These are phyloP conservation scores for Halteria grandinella DNA, from an alignment of 73 alveolate species.

Conservation along the genomic window DNA sequence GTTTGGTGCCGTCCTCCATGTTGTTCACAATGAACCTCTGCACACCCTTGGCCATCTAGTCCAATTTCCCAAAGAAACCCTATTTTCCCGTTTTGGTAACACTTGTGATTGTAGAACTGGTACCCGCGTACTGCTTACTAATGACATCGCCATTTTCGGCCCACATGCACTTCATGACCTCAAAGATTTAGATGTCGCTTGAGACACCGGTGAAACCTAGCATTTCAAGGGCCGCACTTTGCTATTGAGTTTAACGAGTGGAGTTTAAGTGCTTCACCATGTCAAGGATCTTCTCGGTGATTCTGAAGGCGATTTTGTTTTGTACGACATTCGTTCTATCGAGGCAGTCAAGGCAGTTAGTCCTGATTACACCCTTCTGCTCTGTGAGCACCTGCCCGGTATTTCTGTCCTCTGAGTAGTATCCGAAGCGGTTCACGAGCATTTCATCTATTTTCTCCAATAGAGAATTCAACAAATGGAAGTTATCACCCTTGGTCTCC, in stretches of 20 bases:
- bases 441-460: slow-evolving; percentile 66
- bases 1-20: slow-evolving; percentile 71
- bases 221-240: slow-evolving; percentile 7
- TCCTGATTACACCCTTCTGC: slow-evolving; percentile 87
- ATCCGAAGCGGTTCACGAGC: slow-evolving; percentile 36
- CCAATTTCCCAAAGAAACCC: slow-evolving; percentile 87
- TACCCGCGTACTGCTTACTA: slow-evolving; percentile 93
- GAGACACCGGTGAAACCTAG: slow-evolving; percentile 40
- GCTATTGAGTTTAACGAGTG: too few species aligned
- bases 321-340: slow-evolving; percentile 95
- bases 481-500: slow-evolving; percentile 85
- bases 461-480: slow-evolving; percentile 64
- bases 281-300: slow-evolving; percentile 71
- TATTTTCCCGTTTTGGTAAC: slow-evolving; percentile 93
- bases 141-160: slow-evolving; percentile 95
- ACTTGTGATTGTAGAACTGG: slow-evolving; percentile 91
- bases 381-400: slow-evolving; percentile 72
- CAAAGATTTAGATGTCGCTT: slow-evolving; percentile 60
- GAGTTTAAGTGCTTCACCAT: slow-evolving; percentile 52
- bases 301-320: slow-evolving; percentile 79
- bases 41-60: slow-evolving; percentile 77
- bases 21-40: slow-evolving; percentile 74
- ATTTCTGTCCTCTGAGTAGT: slow-evolving; percentile 57
- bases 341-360: slow-evolving; percentile 95
- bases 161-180: slow-evolving; percentile 78